phyloP scores from a whole-genome alignment of 2,329 filamentous ascomycete species.

The Thermoascus crustaceus region DNA sequence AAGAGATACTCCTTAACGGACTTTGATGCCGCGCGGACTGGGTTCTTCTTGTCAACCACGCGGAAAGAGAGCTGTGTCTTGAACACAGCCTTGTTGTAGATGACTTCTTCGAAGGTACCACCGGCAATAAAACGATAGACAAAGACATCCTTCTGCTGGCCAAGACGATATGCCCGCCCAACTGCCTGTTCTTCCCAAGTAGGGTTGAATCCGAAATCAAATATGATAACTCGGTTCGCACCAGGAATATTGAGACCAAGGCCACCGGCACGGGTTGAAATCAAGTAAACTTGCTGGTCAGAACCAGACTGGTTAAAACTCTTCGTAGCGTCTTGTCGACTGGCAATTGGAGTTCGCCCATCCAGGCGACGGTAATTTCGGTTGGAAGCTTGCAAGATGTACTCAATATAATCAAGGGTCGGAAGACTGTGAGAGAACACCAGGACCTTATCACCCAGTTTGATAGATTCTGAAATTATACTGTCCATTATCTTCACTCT shows the following conservation, averaged over 20 bases:
- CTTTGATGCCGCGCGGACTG: slow-evolving; percentile 56
- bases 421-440: slow-evolving; percentile 68
- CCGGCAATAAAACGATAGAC: slow-evolving; percentile 75
- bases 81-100: slow-evolving; percentile 69
- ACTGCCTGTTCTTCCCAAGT: slow-evolving; percentile 78
- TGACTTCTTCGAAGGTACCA: slow-evolving; percentile 68
- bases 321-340: slow-evolving; percentile 57
- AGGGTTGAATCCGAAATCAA: slow-evolving; percentile 77
- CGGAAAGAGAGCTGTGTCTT: slow-evolving; percentile 72
- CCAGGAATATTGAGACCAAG: slow-evolving; percentile 75
- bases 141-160: slow-evolving; percentile 70
- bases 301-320: slow-evolving; percentile 54
- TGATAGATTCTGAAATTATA: slow-evolving; percentile 60
- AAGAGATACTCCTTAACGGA: slow-evolving; percentile 50
- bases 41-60: slow-evolving; percentile 77
- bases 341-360: slow-evolving; percentile 49
- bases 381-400: slow-evolving; percentile 44
- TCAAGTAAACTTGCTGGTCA: slow-evolving; percentile 57
- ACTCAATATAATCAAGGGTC: slow-evolving; percentile 61
- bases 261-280: slow-evolving; percentile 76
- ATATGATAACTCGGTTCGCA: slow-evolving; percentile 78
- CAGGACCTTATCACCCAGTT: slow-evolving; percentile 62
- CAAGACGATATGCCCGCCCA: slow-evolving; percentile 76
- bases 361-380: slow-evolving; percentile 56
- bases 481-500: slow-evolving; percentile 60